These are phyloP conservation scores for Coemansia sp. DNA, from an alignment of 192 early-diverging fungal species.

Conservation along the genomic window DNA sequence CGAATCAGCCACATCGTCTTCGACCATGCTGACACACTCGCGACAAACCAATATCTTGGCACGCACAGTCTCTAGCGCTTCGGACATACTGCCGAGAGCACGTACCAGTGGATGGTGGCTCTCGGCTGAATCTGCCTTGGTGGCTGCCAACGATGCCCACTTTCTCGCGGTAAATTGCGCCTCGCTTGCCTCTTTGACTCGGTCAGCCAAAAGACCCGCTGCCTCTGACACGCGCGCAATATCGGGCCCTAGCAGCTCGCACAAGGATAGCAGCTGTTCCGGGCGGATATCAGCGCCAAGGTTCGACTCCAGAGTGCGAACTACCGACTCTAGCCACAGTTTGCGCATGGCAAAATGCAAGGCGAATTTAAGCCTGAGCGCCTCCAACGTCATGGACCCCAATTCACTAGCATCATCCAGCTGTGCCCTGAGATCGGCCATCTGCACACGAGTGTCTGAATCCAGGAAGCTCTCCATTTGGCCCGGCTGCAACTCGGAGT, in stretches of 20 bases:
- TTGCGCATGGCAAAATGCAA: constrained; percentile 29
- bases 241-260: background rate
- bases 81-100: constrained; percentile 18
- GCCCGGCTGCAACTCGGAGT: too few species aligned
- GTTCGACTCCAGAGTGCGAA: background rate
- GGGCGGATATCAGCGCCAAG: background rate
- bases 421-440: background rate
- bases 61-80: constrained; percentile 12
- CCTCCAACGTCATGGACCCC: constrained; percentile 11
- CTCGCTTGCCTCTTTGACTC: constrained; percentile 10
- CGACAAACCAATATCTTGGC: constrained; percentile 36
- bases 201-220: background rate
- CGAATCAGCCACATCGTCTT: background rate
- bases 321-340: constrained; percentile 21
- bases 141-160: constrained; percentile 23
- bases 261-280: background rate
- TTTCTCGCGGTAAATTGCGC: constrained; percentile 22
- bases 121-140: background rate
- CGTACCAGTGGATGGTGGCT: constrained; percentile 13
- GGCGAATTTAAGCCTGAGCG: constrained; percentile 8
- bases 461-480: background rate
- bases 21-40: constrained; percentile 7
- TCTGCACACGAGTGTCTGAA: background rate
- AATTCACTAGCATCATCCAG: background rate
- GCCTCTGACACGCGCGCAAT: background rate